Conservation (phyloP, 139 green algal species). For the Astrephomene gubernaculifera region DNA sequence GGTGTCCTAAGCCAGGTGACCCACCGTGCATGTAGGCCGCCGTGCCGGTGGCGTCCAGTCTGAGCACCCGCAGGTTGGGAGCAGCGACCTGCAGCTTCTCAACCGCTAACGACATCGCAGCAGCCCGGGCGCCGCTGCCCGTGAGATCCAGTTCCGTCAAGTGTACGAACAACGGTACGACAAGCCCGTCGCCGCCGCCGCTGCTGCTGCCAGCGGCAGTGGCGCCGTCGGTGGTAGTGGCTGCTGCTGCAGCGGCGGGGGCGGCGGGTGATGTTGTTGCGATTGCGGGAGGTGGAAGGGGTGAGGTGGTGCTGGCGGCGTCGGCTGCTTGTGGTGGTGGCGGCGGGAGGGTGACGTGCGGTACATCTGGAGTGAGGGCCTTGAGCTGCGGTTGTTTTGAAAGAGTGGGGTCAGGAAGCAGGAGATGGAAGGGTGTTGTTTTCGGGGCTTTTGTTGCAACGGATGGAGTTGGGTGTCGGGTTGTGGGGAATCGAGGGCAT, state of each 20-base stretch:
- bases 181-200: not conserved
- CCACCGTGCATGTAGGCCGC: not conserved
- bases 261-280: too few species aligned
- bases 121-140: not conserved
- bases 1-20: not conserved
- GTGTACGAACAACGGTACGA: constrained; percentile 21
- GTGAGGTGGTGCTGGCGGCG: not conserved
- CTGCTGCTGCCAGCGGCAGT: not conserved
- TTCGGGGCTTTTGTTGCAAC: too few species aligned
- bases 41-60: constrained; percentile 1
- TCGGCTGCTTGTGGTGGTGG: not conserved
- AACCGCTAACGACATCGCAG: not conserved
- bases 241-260: too few species aligned
- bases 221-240: not conserved
- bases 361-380: constrained; percentile 1
- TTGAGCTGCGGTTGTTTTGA: constrained; percentile 7
- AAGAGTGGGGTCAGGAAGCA: not conserved
- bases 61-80: not conserved
- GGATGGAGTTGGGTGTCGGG: too few species aligned
- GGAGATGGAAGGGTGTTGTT: too few species aligned
- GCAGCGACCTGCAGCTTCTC: constrained; percentile 33
- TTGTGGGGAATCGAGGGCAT: too few species aligned
- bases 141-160: constrained; percentile 35
- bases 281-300: too few species aligned
- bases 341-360: constrained; percentile 14